These are phyloP conservation scores for Plasmodium relictum DNA, from an alignment of 169 alveolate species.

Conservation along the genomic window DNA sequence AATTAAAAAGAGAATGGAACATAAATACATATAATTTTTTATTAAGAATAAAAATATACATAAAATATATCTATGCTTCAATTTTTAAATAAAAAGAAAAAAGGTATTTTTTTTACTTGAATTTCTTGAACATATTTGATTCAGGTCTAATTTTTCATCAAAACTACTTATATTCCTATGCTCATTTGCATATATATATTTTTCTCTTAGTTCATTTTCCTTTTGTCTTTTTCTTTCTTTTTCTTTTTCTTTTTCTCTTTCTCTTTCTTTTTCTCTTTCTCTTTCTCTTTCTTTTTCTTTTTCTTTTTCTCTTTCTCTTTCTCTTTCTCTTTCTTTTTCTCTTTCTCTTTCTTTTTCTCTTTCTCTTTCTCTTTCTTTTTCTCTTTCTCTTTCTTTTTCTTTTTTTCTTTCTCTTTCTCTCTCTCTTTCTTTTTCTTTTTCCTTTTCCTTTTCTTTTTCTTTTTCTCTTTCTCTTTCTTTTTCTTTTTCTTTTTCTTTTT, in stretches of 20 bases:
- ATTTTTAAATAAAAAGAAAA: neutral
- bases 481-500: neutral
- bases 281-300: neutral
- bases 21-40: neutral
- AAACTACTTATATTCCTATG: constrained; percentile 15
- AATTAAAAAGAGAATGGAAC: neutral
- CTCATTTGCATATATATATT: constrained; percentile 13
- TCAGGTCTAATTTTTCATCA: constrained; percentile 55
- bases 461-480: neutral
- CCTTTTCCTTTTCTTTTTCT: neutral
- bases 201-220: neutral
- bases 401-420: neutral
- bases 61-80: neutral
- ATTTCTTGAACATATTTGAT: constrained; percentile 24
- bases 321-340: neutral
- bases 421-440: neutral
- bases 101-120: constrained; percentile 20
- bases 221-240: neutral
- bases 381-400: neutral
- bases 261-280: neutral
- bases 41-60: neutral
- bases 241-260: neutral
- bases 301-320: neutral
- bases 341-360: neutral
- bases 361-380: neutral